Evolutionary conservation across 306 rosid species (phyloP).

Genomic region (Mucuna pruriens): DNA sequence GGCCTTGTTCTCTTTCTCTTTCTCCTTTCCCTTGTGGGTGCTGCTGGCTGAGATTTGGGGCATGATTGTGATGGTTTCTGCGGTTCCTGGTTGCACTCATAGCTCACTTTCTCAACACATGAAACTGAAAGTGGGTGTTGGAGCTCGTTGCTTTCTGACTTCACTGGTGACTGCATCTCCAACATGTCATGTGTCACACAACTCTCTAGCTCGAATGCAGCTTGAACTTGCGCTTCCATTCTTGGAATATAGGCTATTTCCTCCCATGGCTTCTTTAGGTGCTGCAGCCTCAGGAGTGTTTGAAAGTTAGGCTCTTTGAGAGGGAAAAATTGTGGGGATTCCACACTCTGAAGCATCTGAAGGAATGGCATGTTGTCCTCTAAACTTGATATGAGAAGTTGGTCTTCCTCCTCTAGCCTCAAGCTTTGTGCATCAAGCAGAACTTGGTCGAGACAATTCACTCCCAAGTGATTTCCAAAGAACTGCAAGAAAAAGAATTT

Average conservation of each 20-base stretch:
- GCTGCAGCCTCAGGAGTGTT: conserved; percentile 69
- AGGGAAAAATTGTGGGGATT: conserved; percentile 58
- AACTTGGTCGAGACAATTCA: conserved; percentile 59
- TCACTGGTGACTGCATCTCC: conserved; percentile 65
- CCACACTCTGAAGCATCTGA: conserved; percentile 83
- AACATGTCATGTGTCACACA: conserved; percentile 66
- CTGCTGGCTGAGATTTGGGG: conserved; percentile 38
- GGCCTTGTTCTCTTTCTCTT: conserved; percentile 85
- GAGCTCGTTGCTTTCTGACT: conserved; percentile 64
- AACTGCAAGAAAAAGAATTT: conserved; percentile 53
- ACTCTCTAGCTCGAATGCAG: conserved; percentile 64
- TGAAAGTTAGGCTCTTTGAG: conserved; percentile 76
- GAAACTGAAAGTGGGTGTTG: conserved; percentile 49
- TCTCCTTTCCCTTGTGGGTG: conserved; percentile 56
- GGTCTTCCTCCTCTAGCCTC: conserved; percentile 52
- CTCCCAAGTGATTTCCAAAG: conserved; percentile 63
- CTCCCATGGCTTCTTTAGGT: conserved; percentile 64
- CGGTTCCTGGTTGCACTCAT: conserved; percentile 57
- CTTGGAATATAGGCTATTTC: conserved; percentile 26
- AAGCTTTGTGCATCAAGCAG: conserved; percentile 44
- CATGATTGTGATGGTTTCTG: conserved; percentile 13
- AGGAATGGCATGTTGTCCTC: conserved; percentile 82
- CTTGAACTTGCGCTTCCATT: conserved; percentile 54
- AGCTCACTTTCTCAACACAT: conserved; percentile 48
- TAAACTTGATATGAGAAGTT: conserved; percentile 46